Conservation (phyloP, 352 stramenopile species). For the Pythium guiyangense region DNA sequence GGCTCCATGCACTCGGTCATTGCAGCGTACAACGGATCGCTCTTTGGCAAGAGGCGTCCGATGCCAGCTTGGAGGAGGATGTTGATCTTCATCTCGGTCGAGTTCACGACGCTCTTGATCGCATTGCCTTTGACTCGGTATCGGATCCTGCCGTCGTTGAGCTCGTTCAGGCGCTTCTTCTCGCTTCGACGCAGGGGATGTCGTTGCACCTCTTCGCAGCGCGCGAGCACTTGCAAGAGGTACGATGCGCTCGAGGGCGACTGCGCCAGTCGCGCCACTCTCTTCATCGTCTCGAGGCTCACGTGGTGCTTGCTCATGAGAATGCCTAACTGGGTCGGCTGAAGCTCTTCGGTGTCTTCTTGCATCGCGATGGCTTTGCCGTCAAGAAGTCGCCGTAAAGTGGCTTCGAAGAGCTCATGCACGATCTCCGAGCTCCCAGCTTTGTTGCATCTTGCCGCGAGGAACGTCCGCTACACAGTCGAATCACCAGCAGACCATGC, state of each 20-base stretch:
- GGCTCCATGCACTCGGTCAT: conserved; percentile 13
- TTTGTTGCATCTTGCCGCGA: conserved; percentile 2
- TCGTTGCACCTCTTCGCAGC: conserved; percentile 21
- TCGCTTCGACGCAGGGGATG: conserved; percentile 25
- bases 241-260: conserved; percentile 6
- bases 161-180: conserved; percentile 20
- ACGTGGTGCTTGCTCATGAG: conserved; percentile 77
- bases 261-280: conserved; percentile 24
- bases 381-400: conserved; percentile 28
- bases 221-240: conserved; percentile 20
- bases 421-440: not conserved
- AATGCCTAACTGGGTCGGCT: conserved; percentile 25
- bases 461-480: conserved; percentile 7
- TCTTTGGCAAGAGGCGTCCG: conserved; percentile 5
- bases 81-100: conserved; percentile 24
- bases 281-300: conserved; percentile 52
- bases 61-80: conserved; percentile 34
- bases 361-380: conserved; percentile 21
- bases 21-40: conserved; percentile 18
- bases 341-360: conserved; percentile 20
- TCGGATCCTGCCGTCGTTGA: conserved; percentile 17
- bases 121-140: conserved; percentile 8
- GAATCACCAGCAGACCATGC: too few relatives aligned
- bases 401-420: conserved; percentile 17
- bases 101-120: conserved; percentile 11